Evolutionary conservation across 1,139 yeast species (phyloP), one percentile per base, ranked within the genome.

Genomic region (Lodderomyces elongisporus): DNA sequence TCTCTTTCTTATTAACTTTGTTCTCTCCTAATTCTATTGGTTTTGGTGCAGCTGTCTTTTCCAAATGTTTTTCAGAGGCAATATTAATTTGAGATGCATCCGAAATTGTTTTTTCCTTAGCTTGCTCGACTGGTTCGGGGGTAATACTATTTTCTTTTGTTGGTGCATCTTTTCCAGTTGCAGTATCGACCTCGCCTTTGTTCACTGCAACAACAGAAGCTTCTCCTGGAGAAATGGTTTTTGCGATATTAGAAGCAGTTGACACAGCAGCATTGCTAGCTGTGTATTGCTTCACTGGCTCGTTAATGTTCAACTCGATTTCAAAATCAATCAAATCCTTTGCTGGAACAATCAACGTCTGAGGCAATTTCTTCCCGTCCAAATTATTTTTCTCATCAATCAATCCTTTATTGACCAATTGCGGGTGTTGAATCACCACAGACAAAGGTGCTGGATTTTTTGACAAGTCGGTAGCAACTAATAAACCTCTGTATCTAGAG

Each of bases 291-390:
- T 29, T 30, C 8, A 47, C 44, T 16, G 58, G 43, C 34, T 40
- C 42, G 31, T 30, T 38, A 18, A 72, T 48, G 44, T 72, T 70
- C 17, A 76, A 61, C 33, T 63, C 62, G 24, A 77, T 58, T 44
- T 72, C 79, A 36, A 84, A 51, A 52, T 79, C 87, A 38, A 79
- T 70, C 43, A 85, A 66, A 43, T 84, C 89, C 37, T 74, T 73
- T 8, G 78, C 70, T 39, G 66, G 61, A 41, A 82, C 65, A 26
- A 77, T 58, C 43, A 82, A 51, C 27, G 66, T 66, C 15, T 70
- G 72, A 6, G 71, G 69, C 16, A 65, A 49, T 10, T 56, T 58
- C 12, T 24, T 24, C 9, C 10, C 26, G 28, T 56, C 65, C n/a
- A 48, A 46, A 36, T 57, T 54, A 32, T 51, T 52, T 30, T 60